Conservation (phyloP, 148 eudicot genomes). For the Tetragonia tetragonoides region DNA sequence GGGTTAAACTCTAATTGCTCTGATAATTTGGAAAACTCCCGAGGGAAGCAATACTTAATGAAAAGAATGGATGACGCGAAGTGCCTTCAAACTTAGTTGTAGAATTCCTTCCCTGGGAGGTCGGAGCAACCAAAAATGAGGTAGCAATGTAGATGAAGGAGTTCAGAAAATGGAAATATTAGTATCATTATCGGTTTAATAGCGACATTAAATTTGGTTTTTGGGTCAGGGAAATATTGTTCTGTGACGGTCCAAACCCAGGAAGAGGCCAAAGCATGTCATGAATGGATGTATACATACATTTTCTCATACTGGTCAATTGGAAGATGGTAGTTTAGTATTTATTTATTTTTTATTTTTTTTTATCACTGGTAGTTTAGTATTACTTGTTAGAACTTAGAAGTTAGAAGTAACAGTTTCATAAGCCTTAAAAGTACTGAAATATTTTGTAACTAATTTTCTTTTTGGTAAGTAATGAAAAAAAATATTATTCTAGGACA, state of each 20-base stretch:
- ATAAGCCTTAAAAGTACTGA: too few species aligned
- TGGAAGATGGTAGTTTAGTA: too few species aligned
- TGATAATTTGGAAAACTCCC: background rate
- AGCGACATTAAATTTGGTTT: background rate
- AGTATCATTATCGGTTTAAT: too few species aligned
- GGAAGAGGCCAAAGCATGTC: background rate
- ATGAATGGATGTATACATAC: too few species aligned
- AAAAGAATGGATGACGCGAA: background rate
- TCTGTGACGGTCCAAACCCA: background rate
- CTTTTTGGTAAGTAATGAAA: too few species aligned
- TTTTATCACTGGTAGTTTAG: too few species aligned
- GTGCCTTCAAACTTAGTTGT: background rate
- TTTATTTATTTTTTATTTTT: too few species aligned
- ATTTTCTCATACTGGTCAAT: too few species aligned
- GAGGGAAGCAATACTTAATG: background rate
- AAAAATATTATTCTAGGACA: too few species aligned
- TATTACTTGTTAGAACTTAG: too few species aligned
- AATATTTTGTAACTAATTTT: too few species aligned
- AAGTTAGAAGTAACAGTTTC: too few species aligned
- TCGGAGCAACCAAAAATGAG: background rate
- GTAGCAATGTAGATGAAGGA: background rate
- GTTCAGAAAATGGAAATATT: background rate
- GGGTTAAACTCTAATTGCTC: background rate
- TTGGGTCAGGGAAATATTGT: background rate
- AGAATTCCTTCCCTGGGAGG: background rate